phyloP scores from a whole-genome alignment of 2,329 filamentous ascomycete species.

The Fonsecaea multimorphosa region DNA sequence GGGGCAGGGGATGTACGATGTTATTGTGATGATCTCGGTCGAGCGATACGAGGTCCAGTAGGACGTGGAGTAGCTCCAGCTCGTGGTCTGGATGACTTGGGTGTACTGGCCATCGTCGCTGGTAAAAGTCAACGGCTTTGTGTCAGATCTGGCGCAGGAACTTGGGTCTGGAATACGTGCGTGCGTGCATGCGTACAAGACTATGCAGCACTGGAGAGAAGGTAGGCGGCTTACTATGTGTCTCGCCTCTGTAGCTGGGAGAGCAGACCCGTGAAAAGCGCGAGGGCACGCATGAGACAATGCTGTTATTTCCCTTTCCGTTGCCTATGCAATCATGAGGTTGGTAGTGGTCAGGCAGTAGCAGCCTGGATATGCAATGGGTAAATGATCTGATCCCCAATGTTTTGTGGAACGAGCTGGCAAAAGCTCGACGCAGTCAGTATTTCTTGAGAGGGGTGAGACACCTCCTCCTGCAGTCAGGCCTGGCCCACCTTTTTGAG shows the following conservation, averaged over 20 bases:
- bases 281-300: slow-evolving; percentile 7
- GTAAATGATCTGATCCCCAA: background rate
- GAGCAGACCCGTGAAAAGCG: slow-evolving; percentile 5
- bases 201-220: background rate
- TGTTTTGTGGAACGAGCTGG: background rate
- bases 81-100: slow-evolving; percentile 13
- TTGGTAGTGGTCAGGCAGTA: background rate
- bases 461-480: background rate
- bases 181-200: too few relatives aligned
- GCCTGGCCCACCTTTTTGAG: background rate
- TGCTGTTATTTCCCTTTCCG: background rate
- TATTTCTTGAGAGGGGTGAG: background rate
- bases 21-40: slow-evolving; percentile 16
- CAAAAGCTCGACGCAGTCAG: background rate
- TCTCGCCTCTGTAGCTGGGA: slow-evolving; percentile 4
- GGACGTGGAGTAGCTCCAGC: slow-evolving; percentile 12
- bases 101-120: slow-evolving; percentile 13
- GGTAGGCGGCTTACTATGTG: slow-evolving; percentile 1
- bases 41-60: slow-evolving; percentile 10
- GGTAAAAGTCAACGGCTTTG: background rate
- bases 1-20: slow-evolving; percentile 13
- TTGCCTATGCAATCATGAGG: background rate
- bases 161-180: too few relatives aligned
- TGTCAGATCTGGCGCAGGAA: background rate
- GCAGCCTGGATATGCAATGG: background rate